Conservation (phyloP, 768 basidiomycete species). For the Phanerochaete carnosa region DNA sequence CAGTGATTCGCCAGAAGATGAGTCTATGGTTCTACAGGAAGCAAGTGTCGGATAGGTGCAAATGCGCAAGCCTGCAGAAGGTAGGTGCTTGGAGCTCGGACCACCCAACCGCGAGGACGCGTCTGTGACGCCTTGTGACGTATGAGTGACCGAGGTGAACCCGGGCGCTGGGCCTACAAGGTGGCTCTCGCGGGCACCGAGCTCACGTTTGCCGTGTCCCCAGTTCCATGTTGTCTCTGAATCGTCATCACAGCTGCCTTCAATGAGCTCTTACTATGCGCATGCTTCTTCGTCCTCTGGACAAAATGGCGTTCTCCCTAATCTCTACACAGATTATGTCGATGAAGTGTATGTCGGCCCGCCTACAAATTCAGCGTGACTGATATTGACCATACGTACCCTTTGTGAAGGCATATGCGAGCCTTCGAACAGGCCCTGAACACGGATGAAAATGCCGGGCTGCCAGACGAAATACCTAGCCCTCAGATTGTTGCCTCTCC, state of each 20-base stretch:
- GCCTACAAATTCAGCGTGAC: background rate
- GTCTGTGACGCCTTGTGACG: background rate
- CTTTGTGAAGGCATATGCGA: slow-evolving; percentile 51
- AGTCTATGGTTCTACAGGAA: too few relatives aligned
- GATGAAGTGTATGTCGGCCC: slow-evolving; percentile 55
- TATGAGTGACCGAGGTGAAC: background rate
- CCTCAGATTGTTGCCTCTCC: slow-evolving; percentile 8
- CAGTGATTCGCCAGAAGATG: too few relatives aligned
- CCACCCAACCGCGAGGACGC: background rate
- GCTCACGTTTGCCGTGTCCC: background rate
- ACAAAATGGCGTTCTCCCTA: background rate
- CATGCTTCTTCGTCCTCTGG: background rate
- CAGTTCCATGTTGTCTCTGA: background rate
- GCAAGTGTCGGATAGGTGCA: too few relatives aligned
- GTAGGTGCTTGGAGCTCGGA: too few relatives aligned
- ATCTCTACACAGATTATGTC: slow-evolving; percentile 49
- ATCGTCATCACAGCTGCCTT: background rate
- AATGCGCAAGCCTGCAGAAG: too few relatives aligned
- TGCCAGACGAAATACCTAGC: slow-evolving; percentile 9
- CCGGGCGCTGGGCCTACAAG: background rate
- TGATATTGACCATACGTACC: background rate
- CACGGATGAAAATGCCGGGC: slow-evolving; percentile 16
- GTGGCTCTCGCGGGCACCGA: background rate
- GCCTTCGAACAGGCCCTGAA: slow-evolving; percentile 75
- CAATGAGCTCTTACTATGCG: background rate